Evolutionary conservation across 2,329 filamentous ascomycete genomes (phyloP), one percentile per base, ranked within the genome.

Genomic region (Curvularia sp.): DNA sequence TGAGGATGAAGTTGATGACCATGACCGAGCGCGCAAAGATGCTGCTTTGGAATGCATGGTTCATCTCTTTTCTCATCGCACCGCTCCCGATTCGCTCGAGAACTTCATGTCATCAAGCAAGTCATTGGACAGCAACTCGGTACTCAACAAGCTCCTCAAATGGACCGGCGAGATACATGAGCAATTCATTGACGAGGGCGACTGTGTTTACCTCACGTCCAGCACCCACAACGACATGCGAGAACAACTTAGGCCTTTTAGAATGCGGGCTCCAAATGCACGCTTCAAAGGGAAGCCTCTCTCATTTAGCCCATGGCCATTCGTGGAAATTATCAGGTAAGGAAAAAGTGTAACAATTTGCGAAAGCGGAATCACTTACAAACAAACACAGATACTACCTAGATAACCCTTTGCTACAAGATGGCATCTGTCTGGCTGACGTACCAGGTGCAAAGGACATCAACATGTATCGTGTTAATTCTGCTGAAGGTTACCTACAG

Each of bases 261-360:
- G 28, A 22, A 53, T 47, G 22, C 38, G 39, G 20, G 56, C 54
- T 26, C 22, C 28, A 0, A 24, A 64, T 30, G 55, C 63, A 1
- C 52, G 24, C 5, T 66, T 65, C 28, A 38, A 53, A 4, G 64
- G 56, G 4, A 67, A 58, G 3, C 18, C 41, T 9, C 57, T 70
- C 0, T 12, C 44, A 3, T 71, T 55, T 51, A 64, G 54, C 1
- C 66, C 66, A 10, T 73, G 68, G 65, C 69, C 69, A 1, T 51
- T 74, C 0, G 68, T 74, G 7, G 55, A 58, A 38, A 28, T 59
- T 1, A 55, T 71, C 4, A 53, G 57, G 49, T 57, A 43, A 35
- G 18, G 13, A 5, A 2, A 15, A 35, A 35, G 4, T n/a, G 33
- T 35, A 1, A 35, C 33, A 35, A n/a, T n/a, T 22, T 7, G 13